These are phyloP conservation scores for Capniomyces stellatus DNA, from an alignment of 371 early-diverging fungal species.

Conservation along the genomic window DNA sequence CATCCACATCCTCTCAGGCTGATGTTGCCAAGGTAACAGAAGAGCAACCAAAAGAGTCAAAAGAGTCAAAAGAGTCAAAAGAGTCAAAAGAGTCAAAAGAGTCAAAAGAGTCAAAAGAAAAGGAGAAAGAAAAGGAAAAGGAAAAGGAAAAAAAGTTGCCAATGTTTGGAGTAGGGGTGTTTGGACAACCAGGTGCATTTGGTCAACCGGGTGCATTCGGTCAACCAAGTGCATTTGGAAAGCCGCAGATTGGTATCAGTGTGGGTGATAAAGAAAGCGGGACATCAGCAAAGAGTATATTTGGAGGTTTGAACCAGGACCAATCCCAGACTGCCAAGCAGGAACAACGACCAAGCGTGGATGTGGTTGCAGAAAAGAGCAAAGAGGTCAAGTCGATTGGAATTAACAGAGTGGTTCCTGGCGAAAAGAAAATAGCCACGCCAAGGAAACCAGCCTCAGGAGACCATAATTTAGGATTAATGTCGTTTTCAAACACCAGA, in stretches of 20 bases:
- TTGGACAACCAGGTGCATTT: neutral
- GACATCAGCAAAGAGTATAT: neutral
- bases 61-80: slow-evolving; percentile 1
- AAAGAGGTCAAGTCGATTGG: neutral
- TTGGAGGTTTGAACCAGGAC: neutral
- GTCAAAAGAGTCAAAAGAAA: neutral
- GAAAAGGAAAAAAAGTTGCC: neutral
- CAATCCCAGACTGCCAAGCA: neutral
- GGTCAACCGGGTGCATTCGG: neutral
- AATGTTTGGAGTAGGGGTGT: neutral
- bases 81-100: neutral
- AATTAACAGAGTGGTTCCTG: neutral
- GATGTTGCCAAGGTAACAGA: neutral
- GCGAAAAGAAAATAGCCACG: neutral
- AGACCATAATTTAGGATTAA: neutral
- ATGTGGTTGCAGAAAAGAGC: neutral
- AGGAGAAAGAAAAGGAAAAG: neutral
- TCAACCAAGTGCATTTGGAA: neutral
- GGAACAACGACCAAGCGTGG: neutral
- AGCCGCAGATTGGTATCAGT: too few relatives aligned
- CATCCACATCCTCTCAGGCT: slow-evolving; percentile 4
- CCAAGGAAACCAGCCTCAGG: slow-evolving; percentile 1
- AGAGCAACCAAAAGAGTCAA: neutral
- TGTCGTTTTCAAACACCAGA: neutral
- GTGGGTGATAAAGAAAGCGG: neutral